phyloP scores from a whole-genome alignment of 2,329 filamentous ascomycete species.

The Graphium sp. region DNA sequence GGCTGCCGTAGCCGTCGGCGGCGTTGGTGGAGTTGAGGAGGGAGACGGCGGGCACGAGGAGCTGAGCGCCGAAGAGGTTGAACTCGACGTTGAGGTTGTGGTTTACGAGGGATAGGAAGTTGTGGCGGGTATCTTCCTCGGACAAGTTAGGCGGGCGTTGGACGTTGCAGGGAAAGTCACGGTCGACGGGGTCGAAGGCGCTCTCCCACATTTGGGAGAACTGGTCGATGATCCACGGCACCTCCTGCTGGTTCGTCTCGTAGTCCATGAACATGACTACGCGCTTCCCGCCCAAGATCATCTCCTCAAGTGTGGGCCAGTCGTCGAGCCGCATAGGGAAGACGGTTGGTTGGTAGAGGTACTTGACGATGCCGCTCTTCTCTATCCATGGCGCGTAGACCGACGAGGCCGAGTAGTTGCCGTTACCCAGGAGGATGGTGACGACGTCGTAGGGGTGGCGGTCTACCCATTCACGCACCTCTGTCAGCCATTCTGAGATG shows the following conservation, averaged over 20 bases:
- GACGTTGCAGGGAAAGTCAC: slow-evolving; percentile 57
- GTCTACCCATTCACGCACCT: slow-evolving; percentile 57
- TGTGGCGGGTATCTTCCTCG: slow-evolving; percentile 31
- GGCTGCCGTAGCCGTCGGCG: slow-evolving; percentile 43
- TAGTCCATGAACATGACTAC: slow-evolving; percentile 78
- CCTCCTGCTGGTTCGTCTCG: slow-evolving; percentile 57
- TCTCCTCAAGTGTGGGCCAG: slow-evolving; percentile 69
- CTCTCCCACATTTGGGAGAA: slow-evolving; percentile 87
- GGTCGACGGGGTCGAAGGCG: slow-evolving; percentile 54
- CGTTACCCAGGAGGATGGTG: slow-evolving; percentile 73
- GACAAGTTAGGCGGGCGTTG: slow-evolving; percentile 58
- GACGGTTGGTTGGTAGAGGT: slow-evolving; percentile 56
- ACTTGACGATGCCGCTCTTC: slow-evolving; percentile 52
- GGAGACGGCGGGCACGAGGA: slow-evolving; percentile 58
- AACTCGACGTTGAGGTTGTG: slow-evolving; percentile 81
- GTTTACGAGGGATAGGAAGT: slow-evolving; percentile 68
- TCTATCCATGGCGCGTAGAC: slow-evolving; percentile 56
- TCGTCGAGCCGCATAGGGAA: slow-evolving; percentile 54
- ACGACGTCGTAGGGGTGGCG: slow-evolving; percentile 73
- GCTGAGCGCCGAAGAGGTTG: slow-evolving; percentile 40
- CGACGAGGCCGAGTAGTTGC: slow-evolving; percentile 47
- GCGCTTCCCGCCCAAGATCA: slow-evolving; percentile 56
- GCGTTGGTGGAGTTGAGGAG: slow-evolving; percentile 58
- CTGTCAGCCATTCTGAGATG: slow-evolving; percentile 54
- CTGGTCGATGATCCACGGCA: slow-evolving; percentile 76